A percentile compares a stretch with the other conserved stretches of the same genome.
Conservation (phyloP, 176 grass and related monocot genomes). For the Lolium perenne region DNA sequence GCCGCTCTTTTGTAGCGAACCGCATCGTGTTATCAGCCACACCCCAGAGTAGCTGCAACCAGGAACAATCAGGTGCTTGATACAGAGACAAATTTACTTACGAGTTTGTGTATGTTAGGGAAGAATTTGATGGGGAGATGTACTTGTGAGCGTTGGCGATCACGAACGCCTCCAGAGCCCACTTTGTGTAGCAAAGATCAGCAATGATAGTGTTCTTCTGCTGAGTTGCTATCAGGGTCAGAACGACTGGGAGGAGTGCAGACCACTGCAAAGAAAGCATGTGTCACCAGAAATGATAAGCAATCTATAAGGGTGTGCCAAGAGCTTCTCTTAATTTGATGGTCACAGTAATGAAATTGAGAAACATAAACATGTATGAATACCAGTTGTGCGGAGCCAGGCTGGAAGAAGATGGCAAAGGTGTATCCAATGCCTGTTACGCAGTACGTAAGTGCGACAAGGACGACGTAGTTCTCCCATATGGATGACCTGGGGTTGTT, state of each 20-base stretch:
- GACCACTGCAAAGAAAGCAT: constrained; percentile 59
- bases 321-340: background rate
- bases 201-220: constrained; percentile 61
- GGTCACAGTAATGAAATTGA: background rate
- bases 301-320: background rate
- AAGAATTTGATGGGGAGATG: background rate
- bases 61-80: background rate
- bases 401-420: constrained; percentile 84
- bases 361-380: background rate
- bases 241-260: constrained; percentile 67
- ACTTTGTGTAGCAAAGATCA: constrained; percentile 79
- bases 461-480: constrained; percentile 65
- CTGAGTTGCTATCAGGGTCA: constrained; percentile 77
- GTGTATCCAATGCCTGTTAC: constrained; percentile 80
- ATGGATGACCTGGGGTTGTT: constrained; percentile 84
- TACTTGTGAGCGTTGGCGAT: constrained; percentile 73
- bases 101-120: background rate
- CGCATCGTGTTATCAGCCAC: constrained; percentile 69
- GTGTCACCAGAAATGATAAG: background rate
- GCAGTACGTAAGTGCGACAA: constrained; percentile 64
- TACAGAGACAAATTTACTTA: background rate
- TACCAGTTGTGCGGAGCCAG: constrained; percentile 75
- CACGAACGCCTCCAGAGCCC: constrained; percentile 75
- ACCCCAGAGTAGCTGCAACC: constrained; percentile 67
- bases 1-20: constrained; percentile 58